These are phyloP conservation scores for Rhynchosporium secalis DNA, from an alignment of 2,329 filamentous ascomycete species.

Conservation along the genomic window DNA sequence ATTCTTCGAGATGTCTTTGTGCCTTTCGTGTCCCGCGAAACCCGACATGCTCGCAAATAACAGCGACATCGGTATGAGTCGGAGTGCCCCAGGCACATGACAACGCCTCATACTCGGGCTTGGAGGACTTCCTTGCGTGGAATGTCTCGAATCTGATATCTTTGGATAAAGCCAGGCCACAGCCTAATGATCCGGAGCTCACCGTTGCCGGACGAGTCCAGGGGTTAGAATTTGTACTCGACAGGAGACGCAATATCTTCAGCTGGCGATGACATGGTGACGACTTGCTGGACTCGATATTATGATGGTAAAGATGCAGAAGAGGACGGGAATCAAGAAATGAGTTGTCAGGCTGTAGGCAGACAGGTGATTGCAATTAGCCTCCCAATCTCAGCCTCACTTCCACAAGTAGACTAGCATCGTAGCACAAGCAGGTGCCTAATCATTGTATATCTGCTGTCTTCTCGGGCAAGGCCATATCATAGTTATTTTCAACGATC, in stretches of 20 bases:
- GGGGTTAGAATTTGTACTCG: slow-evolving; percentile 7
- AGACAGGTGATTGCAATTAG: neutral
- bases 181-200: slow-evolving; percentile 21
- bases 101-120: slow-evolving; percentile 20
- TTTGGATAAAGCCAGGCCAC: slow-evolving; percentile 9
- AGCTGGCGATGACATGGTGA: neutral
- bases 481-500: neutral
- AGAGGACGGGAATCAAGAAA: neutral
- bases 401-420: neutral
- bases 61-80: neutral
- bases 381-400: slow-evolving; percentile 4
- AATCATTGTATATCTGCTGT: neutral
- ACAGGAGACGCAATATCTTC: neutral
- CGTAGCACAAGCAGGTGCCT: neutral
- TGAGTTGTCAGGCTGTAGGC: neutral
- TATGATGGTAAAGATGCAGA: neutral
- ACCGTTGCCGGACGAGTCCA: neutral
- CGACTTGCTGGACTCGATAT: neutral
- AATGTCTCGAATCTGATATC: slow-evolving; percentile 16
- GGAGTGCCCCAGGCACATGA: slow-evolving; percentile 23
- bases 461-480: neutral
- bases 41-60: neutral
- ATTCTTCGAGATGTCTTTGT: neutral
- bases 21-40: neutral
- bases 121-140: slow-evolving; percentile 1